Conservation (phyloP, 2,329 filamentous ascomycete species). For the Cladophialophora yegresii region DNA sequence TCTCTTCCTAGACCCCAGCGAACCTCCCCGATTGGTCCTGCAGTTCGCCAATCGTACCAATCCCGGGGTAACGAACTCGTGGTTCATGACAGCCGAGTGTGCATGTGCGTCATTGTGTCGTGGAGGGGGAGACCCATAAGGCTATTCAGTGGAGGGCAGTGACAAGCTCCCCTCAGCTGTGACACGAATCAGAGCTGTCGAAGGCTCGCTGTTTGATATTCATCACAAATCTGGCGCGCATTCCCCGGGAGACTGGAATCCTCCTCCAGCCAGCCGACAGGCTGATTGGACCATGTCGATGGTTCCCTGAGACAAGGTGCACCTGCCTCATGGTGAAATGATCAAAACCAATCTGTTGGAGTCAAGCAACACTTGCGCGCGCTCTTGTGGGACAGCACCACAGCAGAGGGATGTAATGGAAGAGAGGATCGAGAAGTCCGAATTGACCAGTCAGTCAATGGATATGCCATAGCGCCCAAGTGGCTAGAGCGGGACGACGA, state of each 20-base stretch:
- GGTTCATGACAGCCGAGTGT: slow-evolving; percentile 3
- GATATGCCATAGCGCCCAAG: slow-evolving; percentile 20
- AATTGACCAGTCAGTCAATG: slow-evolving; percentile 19
- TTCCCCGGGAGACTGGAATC: slow-evolving; percentile 11
- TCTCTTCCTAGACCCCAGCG: neutral
- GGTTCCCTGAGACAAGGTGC: slow-evolving; percentile 21
- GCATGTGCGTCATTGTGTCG: slow-evolving; percentile 2
- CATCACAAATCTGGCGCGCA: slow-evolving; percentile 16
- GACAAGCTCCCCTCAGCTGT: neutral
- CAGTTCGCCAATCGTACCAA: slow-evolving; percentile 3
- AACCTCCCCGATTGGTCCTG: slow-evolving; percentile 4
- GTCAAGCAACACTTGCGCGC: slow-evolving; percentile 13
- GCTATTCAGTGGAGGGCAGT: neutral
- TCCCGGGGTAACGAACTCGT: slow-evolving; percentile 17
- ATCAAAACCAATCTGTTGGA: slow-evolving; percentile 18
- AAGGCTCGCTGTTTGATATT: neutral
- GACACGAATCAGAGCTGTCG: slow-evolving; percentile 7
- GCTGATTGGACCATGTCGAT: slow-evolving; percentile 17
- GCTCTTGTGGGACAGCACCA: slow-evolving; percentile 2
- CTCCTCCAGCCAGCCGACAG: neutral
- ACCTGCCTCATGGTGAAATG: slow-evolving; percentile 14
- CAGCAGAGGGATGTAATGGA: neutral
- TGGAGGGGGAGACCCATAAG: neutral
- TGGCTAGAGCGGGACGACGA: slow-evolving; percentile 4
- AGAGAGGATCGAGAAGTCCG: neutral